phyloP scores from a whole-genome alignment of 2,329 filamentous ascomycete genomes.

The Monosporascus sp. region DNA sequence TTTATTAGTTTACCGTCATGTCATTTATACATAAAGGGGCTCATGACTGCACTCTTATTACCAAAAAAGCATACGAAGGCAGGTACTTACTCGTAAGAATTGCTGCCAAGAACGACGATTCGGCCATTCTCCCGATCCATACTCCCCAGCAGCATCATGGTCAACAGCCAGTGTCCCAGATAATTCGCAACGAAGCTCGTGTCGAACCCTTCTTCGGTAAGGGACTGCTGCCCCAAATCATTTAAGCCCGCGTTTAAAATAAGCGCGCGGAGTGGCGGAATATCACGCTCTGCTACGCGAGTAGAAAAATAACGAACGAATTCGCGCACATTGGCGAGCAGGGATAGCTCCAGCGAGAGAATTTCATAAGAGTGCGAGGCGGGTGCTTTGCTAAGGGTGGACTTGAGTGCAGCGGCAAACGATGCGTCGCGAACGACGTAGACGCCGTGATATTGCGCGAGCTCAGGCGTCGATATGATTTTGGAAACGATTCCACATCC shows the following conservation, averaged over 20 bases:
- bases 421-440: neutral
- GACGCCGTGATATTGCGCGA: neutral
- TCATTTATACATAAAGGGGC: neutral
- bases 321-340: neutral
- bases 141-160: conserved; percentile 15
- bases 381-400: neutral
- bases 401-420: neutral
- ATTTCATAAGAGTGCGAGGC: neutral
- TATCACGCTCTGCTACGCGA: conserved; percentile 4
- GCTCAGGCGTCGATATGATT: neutral
- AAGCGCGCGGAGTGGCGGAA: conserved; percentile 20
- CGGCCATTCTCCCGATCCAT: conserved; percentile 13
- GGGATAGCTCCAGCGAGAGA: neutral
- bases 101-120: neutral
- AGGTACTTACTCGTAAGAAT: neutral
- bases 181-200: conserved; percentile 15
- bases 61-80: neutral
- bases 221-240: conserved; percentile 8
- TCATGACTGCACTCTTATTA: too few species aligned
- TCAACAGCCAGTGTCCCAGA: conserved; percentile 16
- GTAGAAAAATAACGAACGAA: neutral
- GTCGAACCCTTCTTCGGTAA: conserved; percentile 13
- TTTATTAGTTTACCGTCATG: neutral
- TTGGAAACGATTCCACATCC: neutral
- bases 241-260: conserved; percentile 17